A percentile compares a stretch with the other conserved stretches of the same genome.
phyloP scores from a whole-genome alignment of 2,329 filamentous ascomycete genomes.

The Madurella mycetomatis region DNA sequence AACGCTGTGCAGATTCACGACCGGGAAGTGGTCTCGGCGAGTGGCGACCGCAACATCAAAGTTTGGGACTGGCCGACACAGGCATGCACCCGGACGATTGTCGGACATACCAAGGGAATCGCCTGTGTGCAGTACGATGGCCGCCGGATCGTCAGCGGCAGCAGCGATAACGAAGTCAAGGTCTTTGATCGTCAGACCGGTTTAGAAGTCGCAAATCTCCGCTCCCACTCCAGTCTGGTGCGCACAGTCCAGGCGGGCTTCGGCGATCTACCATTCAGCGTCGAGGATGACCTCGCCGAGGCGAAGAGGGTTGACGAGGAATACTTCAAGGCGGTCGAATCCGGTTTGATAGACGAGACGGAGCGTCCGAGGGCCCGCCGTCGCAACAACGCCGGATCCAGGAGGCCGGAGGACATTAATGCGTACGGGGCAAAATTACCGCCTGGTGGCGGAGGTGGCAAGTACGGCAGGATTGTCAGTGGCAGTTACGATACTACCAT shows the following conservation, averaged over 20 bases:
- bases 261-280: slow-evolving; percentile 77
- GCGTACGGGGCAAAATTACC: slow-evolving; percentile 82
- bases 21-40: slow-evolving; percentile 87
- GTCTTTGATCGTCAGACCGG: slow-evolving; percentile 86
- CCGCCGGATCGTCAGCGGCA: slow-evolving; percentile 87
- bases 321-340: slow-evolving; percentile 60
- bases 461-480: slow-evolving; percentile 90
- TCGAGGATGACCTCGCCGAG: slow-evolving; percentile 67
- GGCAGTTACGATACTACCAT: slow-evolving; percentile 95
- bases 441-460: slow-evolving; percentile 83
- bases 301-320: slow-evolving; percentile 68
- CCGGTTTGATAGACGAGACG: slow-evolving; percentile 42
- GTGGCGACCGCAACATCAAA: slow-evolving; percentile 89
- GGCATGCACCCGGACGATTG: slow-evolving; percentile 68
- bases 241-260: slow-evolving; percentile 94
- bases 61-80: slow-evolving; percentile 88
- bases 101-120: slow-evolving; percentile 90
- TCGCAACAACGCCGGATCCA: slow-evolving; percentile 65
- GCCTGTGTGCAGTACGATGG: slow-evolving; percentile 97
- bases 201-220: slow-evolving; percentile 82
- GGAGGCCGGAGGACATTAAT: slow-evolving; percentile 68
- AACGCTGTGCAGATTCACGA: slow-evolving; percentile 91
- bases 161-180: slow-evolving; percentile 91
- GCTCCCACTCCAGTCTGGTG: slow-evolving; percentile 78
- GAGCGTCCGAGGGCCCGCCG: slow-evolving; percentile 36